These are phyloP conservation scores for Astragalus membranaceus DNA, from an alignment of 306 rosid genomes.

Conservation along the genomic window DNA sequence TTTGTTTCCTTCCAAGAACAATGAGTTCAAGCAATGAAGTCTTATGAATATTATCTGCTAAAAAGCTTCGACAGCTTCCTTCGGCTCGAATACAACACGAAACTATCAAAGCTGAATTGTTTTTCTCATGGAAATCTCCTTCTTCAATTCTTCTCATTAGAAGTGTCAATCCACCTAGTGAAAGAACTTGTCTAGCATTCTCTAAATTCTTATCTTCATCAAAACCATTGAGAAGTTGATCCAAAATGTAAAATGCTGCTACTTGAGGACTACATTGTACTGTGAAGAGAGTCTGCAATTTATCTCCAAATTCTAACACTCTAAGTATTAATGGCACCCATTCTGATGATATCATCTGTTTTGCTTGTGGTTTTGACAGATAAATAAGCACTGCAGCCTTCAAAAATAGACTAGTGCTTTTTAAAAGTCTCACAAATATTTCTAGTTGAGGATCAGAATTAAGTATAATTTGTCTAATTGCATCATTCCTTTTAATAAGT, in stretches of 20 bases:
- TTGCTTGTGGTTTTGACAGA: constrained; percentile 64
- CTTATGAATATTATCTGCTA: constrained; percentile 52
- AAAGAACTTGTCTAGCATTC: constrained; percentile 69
- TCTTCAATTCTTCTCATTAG: constrained; percentile 46
- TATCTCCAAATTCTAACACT: constrained; percentile 74
- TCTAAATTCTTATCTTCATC: constrained; percentile 82
- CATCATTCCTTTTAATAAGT: constrained; percentile 32
- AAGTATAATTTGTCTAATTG: constrained; percentile 43
- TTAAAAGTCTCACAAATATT: constrained; percentile 56
- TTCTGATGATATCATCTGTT: constrained; percentile 70
- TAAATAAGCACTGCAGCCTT: constrained; percentile 73
- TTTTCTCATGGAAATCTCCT: constrained; percentile 55
- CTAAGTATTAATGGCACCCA: constrained; percentile 82
- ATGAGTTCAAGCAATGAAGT: constrained; percentile 60
- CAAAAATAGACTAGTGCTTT: constrained; percentile 62
- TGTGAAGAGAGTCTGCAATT: constrained; percentile 65
- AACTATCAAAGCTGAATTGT: constrained; percentile 39
- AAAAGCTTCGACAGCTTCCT: constrained; percentile 61
- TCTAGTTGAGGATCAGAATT: constrained; percentile 76
- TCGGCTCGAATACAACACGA: constrained; percentile 63
- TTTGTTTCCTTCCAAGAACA: constrained; percentile 38
- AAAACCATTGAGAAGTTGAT: constrained; percentile 74
- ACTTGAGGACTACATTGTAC: constrained; percentile 60
- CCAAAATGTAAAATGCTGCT: constrained; percentile 71
- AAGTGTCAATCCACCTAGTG: constrained; percentile 66